Conservation (phyloP, 163 green algal species). For the Volvox carteri region DNA sequence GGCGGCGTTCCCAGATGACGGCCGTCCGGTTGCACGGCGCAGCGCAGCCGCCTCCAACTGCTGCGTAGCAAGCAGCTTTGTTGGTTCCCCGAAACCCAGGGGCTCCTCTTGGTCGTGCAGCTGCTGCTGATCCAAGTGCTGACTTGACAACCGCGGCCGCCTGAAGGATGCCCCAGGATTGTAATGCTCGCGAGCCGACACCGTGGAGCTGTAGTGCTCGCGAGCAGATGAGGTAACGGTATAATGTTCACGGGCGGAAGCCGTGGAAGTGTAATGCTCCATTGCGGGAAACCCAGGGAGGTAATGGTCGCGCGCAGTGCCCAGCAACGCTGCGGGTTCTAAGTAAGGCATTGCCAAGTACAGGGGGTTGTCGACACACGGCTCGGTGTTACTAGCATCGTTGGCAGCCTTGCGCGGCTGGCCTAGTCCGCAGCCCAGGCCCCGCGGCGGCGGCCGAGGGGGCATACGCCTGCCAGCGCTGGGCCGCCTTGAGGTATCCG, state of each 20-base stretch:
- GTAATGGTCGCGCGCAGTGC: neutral
- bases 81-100: neutral
- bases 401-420: neutral
- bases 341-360: neutral
- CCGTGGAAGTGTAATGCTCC: neutral
- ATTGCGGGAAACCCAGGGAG: neutral
- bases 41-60: neutral
- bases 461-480: neutral
- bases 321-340: neutral
- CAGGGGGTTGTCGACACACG: neutral
- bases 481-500: neutral
- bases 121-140: conserved; percentile 22
- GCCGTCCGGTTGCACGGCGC: neutral
- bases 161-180: neutral
- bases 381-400: neutral
- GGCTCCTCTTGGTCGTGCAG: neutral
- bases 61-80: neutral
- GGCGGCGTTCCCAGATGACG: neutral
- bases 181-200: neutral
- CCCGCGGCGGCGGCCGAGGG: neutral
- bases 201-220: neutral
- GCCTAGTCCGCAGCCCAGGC: conserved; percentile 23
- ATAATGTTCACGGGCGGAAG: neutral
- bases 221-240: neutral
- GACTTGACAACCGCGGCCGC: neutral